phyloP scores from a whole-genome alignment of 2,329 filamentous ascomycete genomes.

The Aspergillus melleus region DNA sequence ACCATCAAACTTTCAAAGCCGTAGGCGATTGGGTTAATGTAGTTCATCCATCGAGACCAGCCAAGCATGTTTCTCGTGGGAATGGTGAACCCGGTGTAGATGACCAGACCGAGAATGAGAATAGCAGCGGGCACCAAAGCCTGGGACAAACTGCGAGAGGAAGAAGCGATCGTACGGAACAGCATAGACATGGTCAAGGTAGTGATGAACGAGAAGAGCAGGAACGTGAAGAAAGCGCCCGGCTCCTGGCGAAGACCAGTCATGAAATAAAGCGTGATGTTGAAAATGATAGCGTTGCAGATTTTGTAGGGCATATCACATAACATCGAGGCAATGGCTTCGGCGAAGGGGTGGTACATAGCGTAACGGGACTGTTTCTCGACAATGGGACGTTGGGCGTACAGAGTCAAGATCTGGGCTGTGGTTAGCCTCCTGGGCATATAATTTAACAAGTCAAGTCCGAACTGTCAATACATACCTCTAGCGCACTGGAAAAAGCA shows the following conservation, averaged over 20 bases:
- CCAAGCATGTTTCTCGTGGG: conserved; percentile 63
- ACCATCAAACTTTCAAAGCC: conserved; percentile 78
- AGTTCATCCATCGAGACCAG: conserved; percentile 84
- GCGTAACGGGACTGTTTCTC: conserved; percentile 87
- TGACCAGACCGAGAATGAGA: conserved; percentile 44
- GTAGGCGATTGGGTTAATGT: conserved; percentile 76
- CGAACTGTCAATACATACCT: conserved; percentile 45
- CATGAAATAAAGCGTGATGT: conserved; percentile 83
- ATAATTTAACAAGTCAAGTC: conserved; percentile 11
- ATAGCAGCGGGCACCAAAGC: conserved; percentile 58
- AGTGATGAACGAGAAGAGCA: conserved; percentile 71
- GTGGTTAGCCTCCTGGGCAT: not conserved
- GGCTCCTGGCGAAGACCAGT: conserved; percentile 73
- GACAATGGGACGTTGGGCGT: conserved; percentile 85
- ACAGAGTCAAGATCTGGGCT: conserved; percentile 73
- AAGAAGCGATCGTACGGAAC: conserved; percentile 77
- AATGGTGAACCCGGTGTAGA: conserved; percentile 53
- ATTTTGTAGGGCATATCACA: conserved; percentile 84
- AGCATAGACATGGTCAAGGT: conserved; percentile 82
- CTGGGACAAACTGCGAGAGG: conserved; percentile 66
- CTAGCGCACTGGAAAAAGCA: conserved; percentile 76
- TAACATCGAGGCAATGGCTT: conserved; percentile 84
- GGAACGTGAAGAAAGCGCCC: conserved; percentile 81
- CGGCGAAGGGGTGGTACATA: conserved; percentile 83
- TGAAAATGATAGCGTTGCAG: conserved; percentile 72